Percentiles rank a stretch among this genome's conserved stretches.
phyloP scores from a whole-genome alignment of 1,139 yeast genomes.

The Candida sp. region DNA sequence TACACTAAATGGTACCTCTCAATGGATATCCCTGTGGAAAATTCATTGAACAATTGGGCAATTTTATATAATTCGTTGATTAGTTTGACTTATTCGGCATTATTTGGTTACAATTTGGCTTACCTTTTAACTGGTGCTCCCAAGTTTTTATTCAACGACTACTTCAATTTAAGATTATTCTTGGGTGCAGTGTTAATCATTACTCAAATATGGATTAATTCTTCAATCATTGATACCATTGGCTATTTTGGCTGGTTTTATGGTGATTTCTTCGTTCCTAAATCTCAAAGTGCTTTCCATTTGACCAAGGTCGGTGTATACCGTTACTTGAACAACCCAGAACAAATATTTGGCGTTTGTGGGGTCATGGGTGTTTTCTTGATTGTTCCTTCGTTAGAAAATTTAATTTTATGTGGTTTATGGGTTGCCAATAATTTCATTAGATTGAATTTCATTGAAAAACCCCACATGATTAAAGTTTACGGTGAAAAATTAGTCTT shows the following conservation, averaged over 20 bases:
- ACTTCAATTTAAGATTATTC: slow-evolving; percentile 56
- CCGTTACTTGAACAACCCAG: slow-evolving; percentile 83
- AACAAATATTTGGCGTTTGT: slow-evolving; percentile 75
- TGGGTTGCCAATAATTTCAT: slow-evolving; percentile 72
- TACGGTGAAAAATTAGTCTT: slow-evolving; percentile 66
- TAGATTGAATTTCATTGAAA: slow-evolving; percentile 72
- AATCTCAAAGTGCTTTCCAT: slow-evolving; percentile 33
- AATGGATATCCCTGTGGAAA: slow-evolving; percentile 63
- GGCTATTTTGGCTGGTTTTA: slow-evolving; percentile 91
- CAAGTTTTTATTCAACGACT: slow-evolving; percentile 25
- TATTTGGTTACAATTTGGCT: slow-evolving; percentile 39
- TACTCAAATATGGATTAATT: slow-evolving; percentile 71
- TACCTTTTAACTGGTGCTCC: slow-evolving; percentile 19
- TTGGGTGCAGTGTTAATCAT: slow-evolving; percentile 52
- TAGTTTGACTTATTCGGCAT: slow-evolving; percentile 43
- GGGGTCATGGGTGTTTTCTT: slow-evolving; percentile 81
- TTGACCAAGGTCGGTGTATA: slow-evolving; percentile 83
- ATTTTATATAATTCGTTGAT: slow-evolving; percentile 58
- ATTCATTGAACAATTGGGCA: slow-evolving; percentile 79
- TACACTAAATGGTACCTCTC: slow-evolving; percentile 69
- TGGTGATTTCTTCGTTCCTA: slow-evolving; percentile 79
- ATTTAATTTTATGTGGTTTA: slow-evolving; percentile 52
- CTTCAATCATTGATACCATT: slow-evolving; percentile 68
- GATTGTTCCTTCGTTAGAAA: slow-evolving; percentile 57
- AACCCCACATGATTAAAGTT: slow-evolving; percentile 74